Percentiles rank a stretch among this genome's conserved stretches.
phyloP scores from a whole-genome alignment of 805 yeast genomes.

The Suhomyces tanzawaensis region DNA sequence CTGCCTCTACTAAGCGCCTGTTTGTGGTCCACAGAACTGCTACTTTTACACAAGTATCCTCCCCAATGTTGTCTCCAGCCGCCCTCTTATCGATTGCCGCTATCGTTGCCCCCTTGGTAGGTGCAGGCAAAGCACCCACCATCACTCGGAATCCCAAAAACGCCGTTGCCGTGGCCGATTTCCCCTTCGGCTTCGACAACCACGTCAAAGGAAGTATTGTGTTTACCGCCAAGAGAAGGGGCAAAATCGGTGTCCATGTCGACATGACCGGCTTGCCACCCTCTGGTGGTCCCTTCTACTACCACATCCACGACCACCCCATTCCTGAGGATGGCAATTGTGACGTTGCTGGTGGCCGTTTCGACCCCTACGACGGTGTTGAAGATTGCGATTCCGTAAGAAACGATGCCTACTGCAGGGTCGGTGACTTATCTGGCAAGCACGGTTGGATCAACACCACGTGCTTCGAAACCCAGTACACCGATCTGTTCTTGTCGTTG shows the following conservation, averaged over 20 bases:
- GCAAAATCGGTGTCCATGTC: conserved; percentile 62
- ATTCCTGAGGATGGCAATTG: conserved; percentile 47
- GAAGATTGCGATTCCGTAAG: conserved; percentile 49
- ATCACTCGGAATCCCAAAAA: conserved; percentile 48
- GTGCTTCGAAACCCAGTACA: conserved; percentile 60
- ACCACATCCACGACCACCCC: conserved; percentile 63
- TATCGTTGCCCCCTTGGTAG: neutral
- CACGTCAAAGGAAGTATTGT: conserved; percentile 43
- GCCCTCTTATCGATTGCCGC: neutral
- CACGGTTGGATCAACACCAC: conserved; percentile 73
- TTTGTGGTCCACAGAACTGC: neutral
- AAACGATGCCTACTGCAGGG: conserved; percentile 58
- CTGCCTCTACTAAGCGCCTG: no score
- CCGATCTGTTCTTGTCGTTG: conserved; percentile 65
- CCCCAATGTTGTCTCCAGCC: neutral
- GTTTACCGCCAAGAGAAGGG: conserved; percentile 57
- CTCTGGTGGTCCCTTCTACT: conserved; percentile 64
- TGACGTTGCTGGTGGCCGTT: conserved; percentile 51
- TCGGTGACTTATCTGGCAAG: conserved; percentile 77
- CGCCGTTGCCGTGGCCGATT: conserved; percentile 56
- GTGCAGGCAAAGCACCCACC: conserved; percentile 50
- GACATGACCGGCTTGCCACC: conserved; percentile 69
- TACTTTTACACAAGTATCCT: neutral
- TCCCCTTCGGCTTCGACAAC: conserved; percentile 43
- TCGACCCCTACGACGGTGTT: conserved; percentile 63